Base-by-base conservation (phyloP, 2,329 filamentous ascomycete species). In the Diplodia seriata region DNA sequence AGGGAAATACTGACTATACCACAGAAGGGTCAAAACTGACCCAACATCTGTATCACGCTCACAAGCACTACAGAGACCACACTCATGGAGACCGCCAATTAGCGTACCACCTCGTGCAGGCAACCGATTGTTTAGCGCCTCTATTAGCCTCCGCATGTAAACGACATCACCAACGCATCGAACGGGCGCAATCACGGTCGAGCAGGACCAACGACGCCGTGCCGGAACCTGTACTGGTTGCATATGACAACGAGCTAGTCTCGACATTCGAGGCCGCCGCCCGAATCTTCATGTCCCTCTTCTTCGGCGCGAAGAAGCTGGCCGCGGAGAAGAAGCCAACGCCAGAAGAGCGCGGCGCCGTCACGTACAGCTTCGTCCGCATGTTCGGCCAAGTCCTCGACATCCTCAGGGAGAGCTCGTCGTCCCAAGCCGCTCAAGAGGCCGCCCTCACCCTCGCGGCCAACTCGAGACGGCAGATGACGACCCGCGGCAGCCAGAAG, bases 341-440 rank as follows among this genome's bases (percentile, higher is more conserved):
- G 11, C 66, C 62, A 1, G 70, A 72, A 15, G 69, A 73, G 3
- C 26, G 71, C 0, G 73, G 70, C 31, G 62, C 74, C 8, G 68
- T 79, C 15, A 70, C 78, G 6, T 78, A 74, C 40, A 76, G 76
- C 64, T 69, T 74, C 14, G 74, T 79, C 12, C 72, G 75, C 3
- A 80, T 80, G 75, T 82, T 80, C 72, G 76, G 75, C 2, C 69
- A 68, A 5, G 70, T 79, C 0, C 70, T 84, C 9, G 61, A 73
- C 12, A 70, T 71, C 2, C 75, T 82, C 11, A 72, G 74, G 29
- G 59, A 70, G 40, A 73, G 71, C 54, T 77, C 76, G 29, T 70
- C 69, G 6, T 66, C 20, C 29, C 56, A 68, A 18, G 51, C 64
- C 1, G 18, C 51, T 4, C 11, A 57, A 4, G 62, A 65, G 26